Base-by-base conservation (phyloP, 352 stramenopile species). In the Phytophthora nicotianae region DNA sequence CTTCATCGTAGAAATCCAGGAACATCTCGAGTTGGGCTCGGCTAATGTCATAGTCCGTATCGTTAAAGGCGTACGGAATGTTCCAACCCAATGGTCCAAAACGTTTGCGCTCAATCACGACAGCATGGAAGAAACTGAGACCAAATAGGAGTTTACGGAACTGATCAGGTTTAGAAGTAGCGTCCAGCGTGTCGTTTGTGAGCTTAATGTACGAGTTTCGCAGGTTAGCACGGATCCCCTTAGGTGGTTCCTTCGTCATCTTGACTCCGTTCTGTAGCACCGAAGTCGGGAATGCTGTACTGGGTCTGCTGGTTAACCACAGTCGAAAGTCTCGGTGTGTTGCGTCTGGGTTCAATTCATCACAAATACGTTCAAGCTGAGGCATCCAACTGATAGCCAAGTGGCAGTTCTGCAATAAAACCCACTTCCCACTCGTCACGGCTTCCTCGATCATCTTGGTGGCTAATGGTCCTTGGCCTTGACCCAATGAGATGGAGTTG, bases 61-160 rank as follows among this genome's bases (percentile, higher is more conserved):
- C 93, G 61, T 99, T 99, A 65, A 99, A 99, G 55, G 98, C 91
- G 77, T 99, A 99, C 11, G 94, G 93, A 27, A 98, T 98, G 65
- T 99, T 99, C 96, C 96, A 99, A 16, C 96, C 96, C 5, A 99
- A 64, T 3, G 96, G 88, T 2, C 96, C 96, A 54, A 99, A 99
- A 16, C 96, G 90, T 65, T 97, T 93, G 48, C 96, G 88, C 78
- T 99, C 96, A 63, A 97, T 95, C 35, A 97, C 86, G 17, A 95
- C 79, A 5, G 95, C 95, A 50, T 98, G 91, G 73, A 89, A 96
- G 65, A 96, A 96, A 58, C 83, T 91, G 7, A 98, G 73, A 0
- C 88, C 95, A 58, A 98, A 98, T 10, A 98, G 68, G 11, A 98
- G 68, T 56, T 98, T 98, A n/a, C 84, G 87, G 67, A 98, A 98